Conservation (phyloP, 2,329 filamentous ascomycete genomes). For the Pseudocercospora fijiensis region DNA sequence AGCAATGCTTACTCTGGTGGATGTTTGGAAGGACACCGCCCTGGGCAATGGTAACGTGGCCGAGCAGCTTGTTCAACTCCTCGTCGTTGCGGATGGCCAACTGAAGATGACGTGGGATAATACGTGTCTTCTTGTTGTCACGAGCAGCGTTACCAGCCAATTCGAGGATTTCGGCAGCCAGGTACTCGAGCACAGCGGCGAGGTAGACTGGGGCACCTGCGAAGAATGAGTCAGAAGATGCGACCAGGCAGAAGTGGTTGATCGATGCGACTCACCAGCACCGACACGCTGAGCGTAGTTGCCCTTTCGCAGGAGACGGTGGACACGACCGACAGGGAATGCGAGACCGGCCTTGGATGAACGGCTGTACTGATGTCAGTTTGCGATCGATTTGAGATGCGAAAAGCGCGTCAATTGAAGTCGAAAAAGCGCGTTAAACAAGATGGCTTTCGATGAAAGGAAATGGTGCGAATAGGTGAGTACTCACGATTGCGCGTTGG, state of each 20-base stretch:
- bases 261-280: constrained; percentile 63
- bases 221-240: constrained; percentile 19
- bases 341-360: constrained; percentile 99
- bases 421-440: constrained; percentile 46
- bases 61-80: constrained; percentile 98
- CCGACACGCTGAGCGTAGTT: constrained; percentile 99
- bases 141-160: constrained; percentile 97
- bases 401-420: constrained; percentile 36
- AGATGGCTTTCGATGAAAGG: constrained; percentile 26
- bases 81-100: constrained; percentile 95
- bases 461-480: constrained; percentile 19
- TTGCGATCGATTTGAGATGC: constrained; percentile 29
- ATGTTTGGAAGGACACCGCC: constrained; percentile 97
- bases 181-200: constrained; percentile 95
- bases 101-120: constrained; percentile 95
- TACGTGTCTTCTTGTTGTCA: constrained; percentile 99
- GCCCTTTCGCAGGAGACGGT: constrained; percentile 97
- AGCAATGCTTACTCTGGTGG: constrained; percentile 74
- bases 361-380: constrained; percentile 64
- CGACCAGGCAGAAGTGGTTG: constrained; percentile 10
- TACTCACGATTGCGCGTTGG: constrained; percentile 94
- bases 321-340: constrained; percentile 98
- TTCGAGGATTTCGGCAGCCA: constrained; percentile 97
- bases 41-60: constrained; percentile 94
- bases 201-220: constrained; percentile 60